A percentile compares a stretch with the other conserved stretches of the same genome.
phyloP scores from a whole-genome alignment of 164 flowering plant species.

The Stephania cephalantha region DNA sequence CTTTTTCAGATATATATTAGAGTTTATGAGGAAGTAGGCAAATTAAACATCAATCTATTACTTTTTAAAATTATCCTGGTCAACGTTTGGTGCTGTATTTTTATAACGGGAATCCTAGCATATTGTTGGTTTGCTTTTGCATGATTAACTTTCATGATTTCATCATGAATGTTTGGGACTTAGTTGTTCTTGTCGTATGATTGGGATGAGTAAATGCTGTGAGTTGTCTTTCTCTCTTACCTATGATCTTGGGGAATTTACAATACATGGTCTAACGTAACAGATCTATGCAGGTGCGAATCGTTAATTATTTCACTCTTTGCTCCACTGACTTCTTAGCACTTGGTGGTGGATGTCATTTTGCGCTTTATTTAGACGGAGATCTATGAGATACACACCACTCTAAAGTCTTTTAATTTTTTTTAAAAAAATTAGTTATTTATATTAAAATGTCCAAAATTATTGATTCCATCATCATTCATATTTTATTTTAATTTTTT shows the following conservation, averaged over 20 bases:
- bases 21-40: background rate
- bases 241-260: background rate
- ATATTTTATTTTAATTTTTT: background rate
- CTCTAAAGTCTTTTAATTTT: background rate
- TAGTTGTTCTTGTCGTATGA: no score
- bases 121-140: background rate
- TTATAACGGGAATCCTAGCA: background rate
- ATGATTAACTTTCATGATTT: background rate
- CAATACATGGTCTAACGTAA: constrained; percentile 3
- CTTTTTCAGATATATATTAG: background rate
- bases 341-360: constrained; percentile 94
- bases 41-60: no score
- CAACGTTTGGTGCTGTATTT: background rate
- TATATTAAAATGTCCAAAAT: background rate
- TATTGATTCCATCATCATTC: background rate
- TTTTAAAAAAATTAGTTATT: background rate
- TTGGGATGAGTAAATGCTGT: background rate
- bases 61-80: background rate
- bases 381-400: constrained; percentile 66
- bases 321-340: constrained; percentile 82
- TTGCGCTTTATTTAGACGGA: constrained; percentile 87
- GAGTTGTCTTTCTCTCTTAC: background rate
- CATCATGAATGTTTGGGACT: background rate
- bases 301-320: constrained; percentile 81
- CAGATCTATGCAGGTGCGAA: constrained; percentile 57